Percentiles rank a stretch among this genome's conserved stretches.
Evolutionary conservation across 805 yeast genomes (phyloP).

Genomic region (Kuraishia molischiana): DNA sequence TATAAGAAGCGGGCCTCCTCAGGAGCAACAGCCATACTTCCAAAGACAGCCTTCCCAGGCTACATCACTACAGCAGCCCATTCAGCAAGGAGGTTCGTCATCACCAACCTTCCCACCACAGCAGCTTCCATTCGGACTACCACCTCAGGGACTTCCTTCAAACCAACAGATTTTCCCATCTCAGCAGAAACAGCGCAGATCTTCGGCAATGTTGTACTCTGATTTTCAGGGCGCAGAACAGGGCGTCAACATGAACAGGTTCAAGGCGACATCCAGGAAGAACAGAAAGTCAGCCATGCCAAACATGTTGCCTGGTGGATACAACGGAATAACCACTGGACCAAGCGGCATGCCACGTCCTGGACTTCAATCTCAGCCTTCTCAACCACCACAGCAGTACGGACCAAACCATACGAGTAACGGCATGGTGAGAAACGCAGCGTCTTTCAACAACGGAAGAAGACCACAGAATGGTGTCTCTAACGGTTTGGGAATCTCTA

Average conservation of each 20-base stretch:
- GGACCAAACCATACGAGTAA: constrained; percentile 1
- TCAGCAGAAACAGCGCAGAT: constrained; percentile 8
- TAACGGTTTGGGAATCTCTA: background rate
- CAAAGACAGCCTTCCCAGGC: background rate
- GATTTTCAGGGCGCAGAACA: constrained; percentile 8
- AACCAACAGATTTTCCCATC: constrained; percentile 17
- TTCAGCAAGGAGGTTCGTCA: constrained; percentile 5
- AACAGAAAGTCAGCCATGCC: constrained; percentile 31
- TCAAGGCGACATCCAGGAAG: constrained; percentile 34
- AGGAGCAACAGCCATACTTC: constrained; percentile 7
- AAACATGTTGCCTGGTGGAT: constrained; percentile 8
- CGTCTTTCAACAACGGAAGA: constrained; percentile 4
- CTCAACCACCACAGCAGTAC: background rate
- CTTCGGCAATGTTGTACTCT: constrained; percentile 11
- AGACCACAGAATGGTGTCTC: constrained; percentile 7
- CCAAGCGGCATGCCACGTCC: constrained; percentile 10
- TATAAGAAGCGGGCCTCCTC: constrained; percentile 5
- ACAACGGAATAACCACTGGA: constrained; percentile 9
- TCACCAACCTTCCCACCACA: constrained; percentile 21
- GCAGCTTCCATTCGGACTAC: constrained; percentile 21
- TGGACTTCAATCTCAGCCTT: background rate
- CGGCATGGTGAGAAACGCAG: background rate
- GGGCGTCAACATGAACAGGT: constrained; percentile 12
- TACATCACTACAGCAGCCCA: background rate
- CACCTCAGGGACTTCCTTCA: constrained; percentile 22